These are phyloP conservation scores for Moelleriella libera DNA, from an alignment of 2,329 filamentous ascomycete genomes.

Conservation along the genomic window DNA sequence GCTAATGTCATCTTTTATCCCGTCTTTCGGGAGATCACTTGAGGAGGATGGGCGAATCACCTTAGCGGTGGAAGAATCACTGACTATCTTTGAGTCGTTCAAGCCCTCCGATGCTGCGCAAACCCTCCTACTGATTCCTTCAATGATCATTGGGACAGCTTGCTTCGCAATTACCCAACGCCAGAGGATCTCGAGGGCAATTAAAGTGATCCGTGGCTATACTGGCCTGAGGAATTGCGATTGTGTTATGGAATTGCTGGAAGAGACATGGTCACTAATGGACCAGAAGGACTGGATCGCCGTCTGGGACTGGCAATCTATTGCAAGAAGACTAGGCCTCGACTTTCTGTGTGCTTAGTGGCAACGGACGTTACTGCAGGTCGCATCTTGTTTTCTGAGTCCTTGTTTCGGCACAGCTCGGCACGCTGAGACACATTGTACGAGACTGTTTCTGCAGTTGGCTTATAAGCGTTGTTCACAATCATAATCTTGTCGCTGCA, in stretches of 20 bases:
- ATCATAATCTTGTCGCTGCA: too few relatives aligned
- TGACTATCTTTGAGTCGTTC: conserved; percentile 40
- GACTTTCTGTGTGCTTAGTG: conserved; percentile 38
- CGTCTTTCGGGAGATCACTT: conserved; percentile 29
- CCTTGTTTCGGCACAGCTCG: too few relatives aligned
- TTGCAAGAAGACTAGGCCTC: conserved; percentile 36
- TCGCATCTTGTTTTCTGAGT: not conserved
- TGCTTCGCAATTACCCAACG: conserved; percentile 39
- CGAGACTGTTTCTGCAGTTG: too few relatives aligned
- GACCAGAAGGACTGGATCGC: conserved; percentile 39
- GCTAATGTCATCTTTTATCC: conserved; percentile 22
- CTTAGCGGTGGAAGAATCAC: conserved; percentile 40
- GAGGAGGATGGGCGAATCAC: conserved; percentile 38
- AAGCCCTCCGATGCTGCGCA: conserved; percentile 43
- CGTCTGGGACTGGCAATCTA: conserved; percentile 51
- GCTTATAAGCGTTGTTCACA: too few relatives aligned
- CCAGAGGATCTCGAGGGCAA: conserved; percentile 32
- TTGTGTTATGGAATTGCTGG: conserved; percentile 35
- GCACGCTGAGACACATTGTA: too few relatives aligned
- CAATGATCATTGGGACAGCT: conserved; percentile 45
- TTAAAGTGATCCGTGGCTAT: conserved; percentile 39
- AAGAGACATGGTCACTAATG: conserved; percentile 47
- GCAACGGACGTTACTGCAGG: conserved; percentile 2
- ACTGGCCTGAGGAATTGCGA: conserved; percentile 46
- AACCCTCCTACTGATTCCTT: conserved; percentile 45